Conservation (phyloP, 257 asterid species). For the Solanum virginianum region DNA sequence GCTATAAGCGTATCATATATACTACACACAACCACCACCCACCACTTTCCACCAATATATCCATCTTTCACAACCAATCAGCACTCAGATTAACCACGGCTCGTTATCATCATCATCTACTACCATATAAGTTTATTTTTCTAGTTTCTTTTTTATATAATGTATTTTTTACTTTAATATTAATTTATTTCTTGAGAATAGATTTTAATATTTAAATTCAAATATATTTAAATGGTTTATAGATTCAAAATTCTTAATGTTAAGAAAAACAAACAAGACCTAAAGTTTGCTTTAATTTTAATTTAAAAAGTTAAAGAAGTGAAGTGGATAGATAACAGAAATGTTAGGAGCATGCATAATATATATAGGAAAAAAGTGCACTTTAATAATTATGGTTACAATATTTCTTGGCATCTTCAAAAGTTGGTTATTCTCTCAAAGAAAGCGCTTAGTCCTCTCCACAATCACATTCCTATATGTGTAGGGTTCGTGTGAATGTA, state of each 20-base stretch:
- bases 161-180: too few species aligned
- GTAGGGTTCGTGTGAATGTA: background rate
- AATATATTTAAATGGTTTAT: too few species aligned
- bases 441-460: background rate
- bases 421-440: background rate
- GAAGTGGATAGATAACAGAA: background rate
- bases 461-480: background rate
- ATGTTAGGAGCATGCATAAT: background rate
- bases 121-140: too few species aligned
- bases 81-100: too few species aligned
- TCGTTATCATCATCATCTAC: background rate
- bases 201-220: too few species aligned
- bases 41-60: too few species aligned
- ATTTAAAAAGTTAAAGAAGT: background rate
- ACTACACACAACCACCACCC: background rate
- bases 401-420: background rate
- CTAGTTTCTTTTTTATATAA: too few species aligned
- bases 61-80: background rate
- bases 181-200: too few species aligned
- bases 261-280: background rate
- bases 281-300: background rate
- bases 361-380: background rate
- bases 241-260: too few species aligned
- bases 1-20: too few species aligned
- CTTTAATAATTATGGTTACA: background rate